These are phyloP conservation scores for Phytophthora europaea DNA, from an alignment of 352 stramenopile species.

Conservation along the genomic window DNA sequence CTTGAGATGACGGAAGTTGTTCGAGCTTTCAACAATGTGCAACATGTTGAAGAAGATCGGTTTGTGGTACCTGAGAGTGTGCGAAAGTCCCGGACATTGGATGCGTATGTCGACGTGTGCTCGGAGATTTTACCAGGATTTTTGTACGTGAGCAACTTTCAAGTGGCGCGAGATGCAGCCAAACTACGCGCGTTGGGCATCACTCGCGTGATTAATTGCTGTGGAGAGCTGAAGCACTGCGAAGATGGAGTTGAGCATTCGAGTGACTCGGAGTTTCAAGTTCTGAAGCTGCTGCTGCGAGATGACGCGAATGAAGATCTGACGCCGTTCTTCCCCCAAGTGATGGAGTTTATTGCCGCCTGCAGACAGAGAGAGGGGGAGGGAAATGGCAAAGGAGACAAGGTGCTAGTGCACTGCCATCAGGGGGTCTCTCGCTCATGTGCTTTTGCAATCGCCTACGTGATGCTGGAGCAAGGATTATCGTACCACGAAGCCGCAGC, in stretches of 20 bases:
- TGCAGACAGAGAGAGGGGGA: slow-evolving; percentile 20
- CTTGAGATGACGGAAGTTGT: slow-evolving; percentile 11
- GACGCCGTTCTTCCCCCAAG: slow-evolving; percentile 60
- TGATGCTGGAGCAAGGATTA: slow-evolving; percentile 55
- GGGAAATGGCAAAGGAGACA: not conserved
- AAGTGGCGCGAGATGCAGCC: slow-evolving; percentile 43
- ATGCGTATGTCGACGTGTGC: slow-evolving; percentile 54
- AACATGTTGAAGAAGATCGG: slow-evolving; percentile 20
- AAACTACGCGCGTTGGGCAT: slow-evolving; percentile 49
- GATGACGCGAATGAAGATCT: slow-evolving; percentile 78
- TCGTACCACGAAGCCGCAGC: slow-evolving; percentile 45
- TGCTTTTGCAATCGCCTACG: slow-evolving; percentile 68
- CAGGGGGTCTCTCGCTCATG: slow-evolving; percentile 81
- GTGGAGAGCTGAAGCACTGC: slow-evolving; percentile 43
- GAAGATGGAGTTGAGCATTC: slow-evolving; percentile 15
- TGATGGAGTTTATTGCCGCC: slow-evolving; percentile 54
- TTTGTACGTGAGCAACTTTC: slow-evolving; percentile 70
- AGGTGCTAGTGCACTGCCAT: slow-evolving; percentile 76
- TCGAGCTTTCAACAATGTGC: slow-evolving; percentile 13
- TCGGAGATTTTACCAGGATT: slow-evolving; percentile 66
- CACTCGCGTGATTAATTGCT: slow-evolving; percentile 72
- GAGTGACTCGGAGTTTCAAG: slow-evolving; percentile 14
- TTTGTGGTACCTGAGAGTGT: slow-evolving; percentile 70
- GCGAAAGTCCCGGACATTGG: slow-evolving; percentile 56
- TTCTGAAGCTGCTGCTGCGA: slow-evolving; percentile 52